Percentiles rank a stretch among this genome's conserved stretches.
Conservation (phyloP, 495 filamentous ascomycete species). For the Penicillium silybi region DNA sequence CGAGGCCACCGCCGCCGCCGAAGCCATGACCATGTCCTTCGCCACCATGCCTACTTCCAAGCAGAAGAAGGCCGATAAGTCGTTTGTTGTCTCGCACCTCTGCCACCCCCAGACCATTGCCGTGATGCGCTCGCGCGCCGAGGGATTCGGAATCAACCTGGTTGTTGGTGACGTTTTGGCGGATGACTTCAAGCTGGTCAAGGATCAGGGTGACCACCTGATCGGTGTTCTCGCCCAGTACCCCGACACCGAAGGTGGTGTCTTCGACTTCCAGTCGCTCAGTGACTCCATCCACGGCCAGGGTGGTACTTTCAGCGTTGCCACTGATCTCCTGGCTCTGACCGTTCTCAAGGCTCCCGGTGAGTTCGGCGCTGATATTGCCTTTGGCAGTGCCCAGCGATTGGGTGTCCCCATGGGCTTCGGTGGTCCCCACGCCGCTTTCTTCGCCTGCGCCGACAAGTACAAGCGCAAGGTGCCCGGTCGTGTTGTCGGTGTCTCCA, state of each 20-base stretch:
- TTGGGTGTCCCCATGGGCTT: constrained; percentile 93
- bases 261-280: constrained; percentile 69
- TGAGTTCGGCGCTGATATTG: constrained; percentile 96
- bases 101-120: constrained; percentile 89
- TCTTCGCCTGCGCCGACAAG: constrained; percentile 91
- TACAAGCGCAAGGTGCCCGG: constrained; percentile 96
- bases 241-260: constrained; percentile 82
- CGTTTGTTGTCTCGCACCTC: constrained; percentile 76
- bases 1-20: constrained; percentile 90
- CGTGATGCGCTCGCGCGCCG: constrained; percentile 82
- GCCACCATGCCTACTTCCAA: constrained; percentile 67
- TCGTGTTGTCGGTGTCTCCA: constrained; percentile 86
- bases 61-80: constrained; percentile 71
- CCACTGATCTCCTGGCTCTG: constrained; percentile 87
- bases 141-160: constrained; percentile 87
- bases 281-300: constrained; percentile 74
- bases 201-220: constrained; percentile 74
- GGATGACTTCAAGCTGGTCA: constrained; percentile 57
- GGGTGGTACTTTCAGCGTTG: constrained; percentile 80
- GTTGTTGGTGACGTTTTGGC: constrained; percentile 65
- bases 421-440: constrained; percentile 94
- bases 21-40: constrained; percentile 95
- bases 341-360: constrained; percentile 88
- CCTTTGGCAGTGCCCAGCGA: constrained; percentile 92
- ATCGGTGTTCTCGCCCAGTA: constrained; percentile 94